These are phyloP conservation scores for Talaromyces piceae DNA, from an alignment of 2,329 filamentous ascomycete genomes.

Conservation along the genomic window DNA sequence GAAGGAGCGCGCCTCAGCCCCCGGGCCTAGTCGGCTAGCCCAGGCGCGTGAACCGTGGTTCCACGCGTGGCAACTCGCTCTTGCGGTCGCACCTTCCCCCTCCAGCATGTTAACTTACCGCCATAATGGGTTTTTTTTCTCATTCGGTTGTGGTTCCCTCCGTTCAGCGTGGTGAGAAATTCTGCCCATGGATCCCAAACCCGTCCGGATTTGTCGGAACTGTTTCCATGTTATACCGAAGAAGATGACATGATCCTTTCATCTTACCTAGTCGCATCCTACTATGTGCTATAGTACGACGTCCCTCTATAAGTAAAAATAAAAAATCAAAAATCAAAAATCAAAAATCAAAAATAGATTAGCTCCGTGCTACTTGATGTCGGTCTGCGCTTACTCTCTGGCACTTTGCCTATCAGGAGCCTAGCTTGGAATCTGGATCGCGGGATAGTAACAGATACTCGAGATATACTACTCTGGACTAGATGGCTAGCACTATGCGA, in stretches of 20 bases:
- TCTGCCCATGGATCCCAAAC: background rate
- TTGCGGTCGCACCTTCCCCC: background rate
- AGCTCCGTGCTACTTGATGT: too few species aligned
- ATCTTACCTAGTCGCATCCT: too few species aligned
- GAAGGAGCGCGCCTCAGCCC: background rate
- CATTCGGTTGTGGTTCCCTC: background rate
- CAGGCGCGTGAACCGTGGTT: constrained; percentile 1
- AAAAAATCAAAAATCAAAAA: too few species aligned
- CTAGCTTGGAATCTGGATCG: too few species aligned
- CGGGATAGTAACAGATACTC: too few species aligned
- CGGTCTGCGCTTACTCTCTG: background rate
- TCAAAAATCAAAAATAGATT: too few species aligned
- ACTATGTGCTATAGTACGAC: too few species aligned
- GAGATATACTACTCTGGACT: too few species aligned
- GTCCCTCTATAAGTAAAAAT: too few species aligned
- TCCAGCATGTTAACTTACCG: background rate
- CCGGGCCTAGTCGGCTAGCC: background rate
- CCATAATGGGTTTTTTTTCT: background rate
- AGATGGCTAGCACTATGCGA: too few species aligned
- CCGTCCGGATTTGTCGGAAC: background rate
- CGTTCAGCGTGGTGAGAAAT: too few species aligned
- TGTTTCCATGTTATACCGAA: background rate
- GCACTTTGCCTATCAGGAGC: background rate
- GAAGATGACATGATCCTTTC: background rate
- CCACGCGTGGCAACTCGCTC: background rate